Evolutionary conservation across 2,329 filamentous ascomycete species (phyloP), one percentile per base, ranked within the genome.

Genomic region (Epicoccum sorghinum): DNA sequence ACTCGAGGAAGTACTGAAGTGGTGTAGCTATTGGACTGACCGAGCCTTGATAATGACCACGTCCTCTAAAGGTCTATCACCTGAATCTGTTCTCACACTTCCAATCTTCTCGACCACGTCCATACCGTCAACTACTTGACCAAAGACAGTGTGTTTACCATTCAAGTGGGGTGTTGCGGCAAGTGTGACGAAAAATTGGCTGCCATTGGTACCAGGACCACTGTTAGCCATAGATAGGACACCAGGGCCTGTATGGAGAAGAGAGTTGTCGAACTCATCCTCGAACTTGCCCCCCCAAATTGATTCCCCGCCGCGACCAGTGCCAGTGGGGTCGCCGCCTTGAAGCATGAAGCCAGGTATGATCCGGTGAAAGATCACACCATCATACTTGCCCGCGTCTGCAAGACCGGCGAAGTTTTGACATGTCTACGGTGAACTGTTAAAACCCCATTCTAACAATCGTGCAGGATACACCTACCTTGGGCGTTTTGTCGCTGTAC

Each of bases 71-170:
- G 95, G 95, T 64, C 88, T 80, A 75, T 98, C 93, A 62, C 93
- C 90, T 5, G 78, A 77, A 24, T 86, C 90, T 0, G 92, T 96
- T 78, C 89, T 91, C 42, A 96, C 91, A 52, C 93, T 74, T 0
- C 93, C 93, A 85, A 98, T 90, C 62, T 91, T 83, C 79, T 91
- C 88, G 18, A 98, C 87, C 13, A 93, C 82, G 52, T 83, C 80
- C 83, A 98, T 85, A 0, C 95, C 95, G 49, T 78, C 84, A 78
- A 89, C 92, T 33, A 98, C 92, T 49, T 93, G 81, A 1, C 95
- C 95, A 72, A 99, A 99, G 62, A 98, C 96, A 8, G 93, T 96
- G 74, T 99, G 93, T 75, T 96, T 97, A n/a, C 93, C 92, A 76
- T 98, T 93, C 55, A 99, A 78, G 93, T 93, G 98, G 0, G 95